Evolutionary conservation across 73 alveolate species (phyloP).

Genomic region (Paraurostyla sp.): DNA sequence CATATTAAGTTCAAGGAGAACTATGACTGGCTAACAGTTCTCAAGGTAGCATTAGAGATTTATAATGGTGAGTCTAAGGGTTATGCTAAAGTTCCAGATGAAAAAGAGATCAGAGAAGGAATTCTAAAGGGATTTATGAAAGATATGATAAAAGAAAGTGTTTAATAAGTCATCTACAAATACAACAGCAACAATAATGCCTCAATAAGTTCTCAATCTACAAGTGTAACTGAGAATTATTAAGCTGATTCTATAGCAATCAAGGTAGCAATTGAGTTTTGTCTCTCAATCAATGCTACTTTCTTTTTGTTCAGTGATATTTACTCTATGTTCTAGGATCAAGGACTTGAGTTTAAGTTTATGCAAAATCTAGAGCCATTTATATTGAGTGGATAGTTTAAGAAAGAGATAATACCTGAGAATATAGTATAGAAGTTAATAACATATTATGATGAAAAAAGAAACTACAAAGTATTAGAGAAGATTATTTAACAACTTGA

Average conservation of each 20-base stretch:
- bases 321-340: constrained; percentile 59
- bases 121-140: constrained; percentile 57
- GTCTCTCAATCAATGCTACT: constrained; percentile 52
- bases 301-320: constrained; percentile 64
- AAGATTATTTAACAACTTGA: constrained; percentile 49
- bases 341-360: constrained; percentile 65
- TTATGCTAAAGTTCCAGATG: constrained; percentile 72
- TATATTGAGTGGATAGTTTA: constrained; percentile 44
- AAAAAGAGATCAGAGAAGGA: constrained; percentile 72
- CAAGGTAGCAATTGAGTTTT: constrained; percentile 73
- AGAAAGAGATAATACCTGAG: constrained; percentile 47
- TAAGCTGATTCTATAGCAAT: constrained; percentile 74
- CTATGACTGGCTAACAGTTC: constrained; percentile 66
- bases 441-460: constrained; percentile 39
- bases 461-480: constrained; percentile 49
- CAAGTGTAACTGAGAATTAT: neutral
- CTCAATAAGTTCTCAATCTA: neutral
- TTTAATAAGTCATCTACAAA: constrained; percentile 37
- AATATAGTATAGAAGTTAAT: constrained; percentile 36
- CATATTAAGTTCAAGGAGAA: constrained; percentile 62
- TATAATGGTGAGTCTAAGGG: constrained; percentile 80
- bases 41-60: constrained; percentile 70
- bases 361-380: constrained; percentile 74
- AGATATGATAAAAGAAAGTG: constrained; percentile 70
- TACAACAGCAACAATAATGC: neutral